A percentile compares a stretch with the other conserved stretches of the same genome.
Evolutionary conservation across 2,329 filamentous ascomycete species (phyloP).

Genomic region (Aspergillus sclerotialis): DNA sequence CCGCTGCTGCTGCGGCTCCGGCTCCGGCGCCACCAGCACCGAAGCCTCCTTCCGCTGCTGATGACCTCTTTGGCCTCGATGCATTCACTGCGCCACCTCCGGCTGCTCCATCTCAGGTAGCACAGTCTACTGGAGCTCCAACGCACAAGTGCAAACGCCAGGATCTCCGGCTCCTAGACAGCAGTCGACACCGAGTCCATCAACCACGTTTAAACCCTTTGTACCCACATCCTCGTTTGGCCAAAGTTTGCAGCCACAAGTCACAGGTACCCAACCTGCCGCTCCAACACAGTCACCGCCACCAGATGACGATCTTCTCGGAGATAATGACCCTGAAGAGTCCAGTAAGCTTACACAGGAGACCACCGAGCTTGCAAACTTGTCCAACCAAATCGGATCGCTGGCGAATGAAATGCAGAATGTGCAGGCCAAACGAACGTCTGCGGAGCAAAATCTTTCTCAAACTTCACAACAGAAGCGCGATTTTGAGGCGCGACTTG

Average conservation of each 20-base stretch:
- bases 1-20: constrained; percentile 37
- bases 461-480: constrained; percentile 81
- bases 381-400: constrained; percentile 91
- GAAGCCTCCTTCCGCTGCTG: constrained; percentile 67
- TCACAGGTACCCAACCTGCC: constrained; percentile 44
- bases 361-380: constrained; percentile 84
- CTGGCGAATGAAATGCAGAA: constrained; percentile 92
- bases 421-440: constrained; percentile 72
- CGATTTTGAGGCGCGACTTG: constrained; percentile 82
- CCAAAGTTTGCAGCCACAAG: constrained; percentile 68
- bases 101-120: constrained; percentile 52
- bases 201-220: constrained; percentile 75
- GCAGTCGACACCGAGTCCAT: constrained; percentile 30
- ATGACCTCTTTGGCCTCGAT: constrained; percentile 91
- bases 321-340: constrained; percentile 79
- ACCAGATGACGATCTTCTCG: constrained; percentile 75
- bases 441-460: constrained; percentile 73
- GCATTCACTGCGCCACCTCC: constrained; percentile 51
- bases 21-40: constrained; percentile 38
- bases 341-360: constrained; percentile 84
- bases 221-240: constrained; percentile 89
- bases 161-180: constrained; percentile 40
- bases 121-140: constrained; percentile 70
- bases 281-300: constrained; percentile 30
- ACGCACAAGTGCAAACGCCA: constrained; percentile 49